phyloP scores from a whole-genome alignment of 1,139 yeast species.

The Geotrichum restrictum region DNA sequence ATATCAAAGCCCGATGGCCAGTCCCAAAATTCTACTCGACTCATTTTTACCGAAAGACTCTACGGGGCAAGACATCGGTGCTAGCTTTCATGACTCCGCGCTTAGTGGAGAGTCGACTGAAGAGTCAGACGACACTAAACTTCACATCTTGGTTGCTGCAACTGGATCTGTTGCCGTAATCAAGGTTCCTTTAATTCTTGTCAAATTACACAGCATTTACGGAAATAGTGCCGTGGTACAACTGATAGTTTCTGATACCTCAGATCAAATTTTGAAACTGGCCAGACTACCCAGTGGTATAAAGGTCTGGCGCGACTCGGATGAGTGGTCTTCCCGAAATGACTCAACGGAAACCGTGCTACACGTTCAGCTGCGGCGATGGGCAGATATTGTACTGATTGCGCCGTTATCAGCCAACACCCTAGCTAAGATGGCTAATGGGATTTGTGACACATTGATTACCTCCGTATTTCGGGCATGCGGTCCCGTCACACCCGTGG shows the following conservation, averaged over 20 bases:
- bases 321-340: conserved; percentile 64
- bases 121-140: conserved; percentile 44
- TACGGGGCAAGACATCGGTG: too few species aligned
- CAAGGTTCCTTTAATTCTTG: conserved; percentile 80
- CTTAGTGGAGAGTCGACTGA: too few species aligned
- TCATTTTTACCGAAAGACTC: neutral
- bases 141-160: conserved; percentile 83
- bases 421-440: conserved; percentile 83
- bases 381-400: conserved; percentile 91
- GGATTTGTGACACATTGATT: conserved; percentile 81
- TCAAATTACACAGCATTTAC: conserved; percentile 70
- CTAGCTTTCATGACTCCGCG: too few species aligned
- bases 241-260: conserved; percentile 74
- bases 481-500: conserved; percentile 78
- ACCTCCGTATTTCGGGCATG: conserved; percentile 82
- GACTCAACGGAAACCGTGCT: conserved; percentile 63
- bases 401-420: conserved; percentile 96
- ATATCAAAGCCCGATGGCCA: neutral
- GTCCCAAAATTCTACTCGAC: neutral
- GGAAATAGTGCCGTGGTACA: conserved; percentile 72
- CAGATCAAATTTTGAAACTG: conserved; percentile 77
- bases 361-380: conserved; percentile 82
- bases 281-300: conserved; percentile 75
- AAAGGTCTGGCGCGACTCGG: conserved; percentile 89
- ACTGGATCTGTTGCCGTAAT: conserved; percentile 96